Evolutionary conservation across 177 flowering plant species (phyloP).

Genomic region (Vitis hybrid): DNA sequence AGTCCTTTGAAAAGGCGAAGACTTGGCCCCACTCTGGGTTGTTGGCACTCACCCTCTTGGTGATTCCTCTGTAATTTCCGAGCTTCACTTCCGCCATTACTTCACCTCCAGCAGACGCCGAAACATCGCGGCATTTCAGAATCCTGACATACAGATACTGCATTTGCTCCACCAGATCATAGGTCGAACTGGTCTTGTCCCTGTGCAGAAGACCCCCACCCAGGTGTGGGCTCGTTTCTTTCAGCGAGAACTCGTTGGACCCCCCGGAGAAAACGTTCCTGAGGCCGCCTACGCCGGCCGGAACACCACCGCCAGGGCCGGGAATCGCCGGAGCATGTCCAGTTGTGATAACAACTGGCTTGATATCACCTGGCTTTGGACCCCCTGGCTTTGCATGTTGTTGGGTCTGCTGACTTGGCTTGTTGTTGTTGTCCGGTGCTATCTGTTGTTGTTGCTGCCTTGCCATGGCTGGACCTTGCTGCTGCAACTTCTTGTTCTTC

Average conservation of each 20-base stretch:
- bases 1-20: constrained; percentile 66
- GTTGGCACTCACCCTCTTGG: constrained; percentile 36
- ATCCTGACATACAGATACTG: constrained; percentile 65
- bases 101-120: constrained; percentile 36
- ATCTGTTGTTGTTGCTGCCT: constrained; percentile 26
- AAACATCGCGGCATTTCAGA: constrained; percentile 45
- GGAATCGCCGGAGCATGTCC: constrained; percentile 29
- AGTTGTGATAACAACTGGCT: constrained; percentile 45
- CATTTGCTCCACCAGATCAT: constrained; percentile 79
- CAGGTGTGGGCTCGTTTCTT: constrained; percentile 59
- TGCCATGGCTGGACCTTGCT: constrained; percentile 12
- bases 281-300: constrained; percentile 15
- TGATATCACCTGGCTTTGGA: constrained; percentile 36
- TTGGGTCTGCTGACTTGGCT: constrained; percentile 17
- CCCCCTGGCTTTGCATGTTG: constrained; percentile 28
- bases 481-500: constrained; percentile 45
- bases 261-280: constrained; percentile 21
- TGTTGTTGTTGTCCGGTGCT: constrained; percentile 13
- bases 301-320: constrained; percentile 2
- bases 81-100: constrained; percentile 56
- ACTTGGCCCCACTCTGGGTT: constrained; percentile 60
- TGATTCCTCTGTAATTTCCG: constrained; percentile 64
- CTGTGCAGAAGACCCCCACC: constrained; percentile 45
- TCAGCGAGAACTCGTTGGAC: constrained; percentile 43
- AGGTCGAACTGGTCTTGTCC: constrained; percentile 56